Base-by-base conservation (phyloP, 192 early-diverging fungal genomes). In the Dissophora globulifera region DNA sequence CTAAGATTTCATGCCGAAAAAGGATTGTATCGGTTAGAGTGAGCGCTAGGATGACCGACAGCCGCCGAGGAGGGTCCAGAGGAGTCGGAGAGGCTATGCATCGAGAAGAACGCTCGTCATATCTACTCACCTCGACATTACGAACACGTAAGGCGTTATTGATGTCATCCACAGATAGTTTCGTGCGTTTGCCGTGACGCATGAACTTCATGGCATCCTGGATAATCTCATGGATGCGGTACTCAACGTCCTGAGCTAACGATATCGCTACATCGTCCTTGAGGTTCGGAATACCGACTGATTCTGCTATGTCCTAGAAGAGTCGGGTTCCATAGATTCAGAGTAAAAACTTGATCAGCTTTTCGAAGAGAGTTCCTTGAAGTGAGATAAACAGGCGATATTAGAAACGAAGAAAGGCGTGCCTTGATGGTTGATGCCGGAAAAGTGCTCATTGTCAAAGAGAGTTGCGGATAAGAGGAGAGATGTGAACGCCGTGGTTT, bases 161-260 rank as follows among this genome's bases (percentile, higher is more conserved):
- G 52, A 99, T 89, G 56, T 99, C 97, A 27, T 93, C 87, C 0
- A 94, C 86, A 0, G 82, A 84, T 31, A 99, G 75, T 67, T 89
- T 91, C 29, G 91, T 87, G 50, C 97, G 85, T 69, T 93, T 91
- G 7, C 93, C 91, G 61, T 97, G 98, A 32, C 92, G 89, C 98
- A 99, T 99, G 74, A 98, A 98, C 83, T 99, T 99, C 64, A 81
- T 84, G 1, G 95, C 94, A 72, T 99, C 96, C 87, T 94, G 78
- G 33, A 98, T 88, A 48, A 99, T 87, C 75, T 98, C 95, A 70
- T 96, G 90, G 52, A 99, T 67, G 32, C 97, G 85, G 80, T 97
- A 99, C 79, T 99, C 97, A 29, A 95, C 93, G 69, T 99, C 97
- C 50, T 94, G 90, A 6, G 93, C 86, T 59, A 99, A 74, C 4